A percentile compares a stretch with the other conserved stretches of the same genome.
Conservation (phyloP, 2,329 filamentous ascomycete species). For the Cladophialophora immunda region DNA sequence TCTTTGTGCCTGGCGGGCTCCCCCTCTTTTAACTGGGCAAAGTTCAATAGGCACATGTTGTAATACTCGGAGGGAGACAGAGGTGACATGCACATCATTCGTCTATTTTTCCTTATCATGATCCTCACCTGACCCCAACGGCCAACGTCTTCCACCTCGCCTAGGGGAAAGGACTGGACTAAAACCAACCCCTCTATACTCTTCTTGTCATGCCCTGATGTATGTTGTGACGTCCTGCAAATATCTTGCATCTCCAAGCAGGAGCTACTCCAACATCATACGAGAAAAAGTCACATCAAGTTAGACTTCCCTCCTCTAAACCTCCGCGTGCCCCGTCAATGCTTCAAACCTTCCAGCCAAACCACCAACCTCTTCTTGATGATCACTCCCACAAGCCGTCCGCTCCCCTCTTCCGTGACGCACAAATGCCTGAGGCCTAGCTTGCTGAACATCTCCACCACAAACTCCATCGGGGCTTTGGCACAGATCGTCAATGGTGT, state of each 20-base stretch:
- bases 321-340: conserved; percentile 17
- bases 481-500: conserved; percentile 62
- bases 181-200: not conserved
- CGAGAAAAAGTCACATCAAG: not conserved
- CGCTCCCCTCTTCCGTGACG: conserved; percentile 62
- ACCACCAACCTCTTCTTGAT: conserved; percentile 67
- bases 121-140: not conserved
- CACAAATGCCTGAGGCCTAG: conserved; percentile 64
- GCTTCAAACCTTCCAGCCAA: conserved; percentile 58
- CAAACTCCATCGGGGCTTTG: conserved; percentile 66
- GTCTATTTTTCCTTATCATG: not conserved
- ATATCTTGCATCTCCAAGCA: not conserved
- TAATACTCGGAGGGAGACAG: not conserved
- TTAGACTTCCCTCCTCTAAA: not conserved
- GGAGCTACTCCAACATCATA: not conserved
- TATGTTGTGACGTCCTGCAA: not conserved
- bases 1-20: not conserved
- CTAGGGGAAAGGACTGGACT: not conserved
- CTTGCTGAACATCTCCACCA: conserved; percentile 68
- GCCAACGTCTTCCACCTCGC: not conserved
- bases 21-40: not conserved
- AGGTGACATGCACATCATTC: conserved; percentile 1
- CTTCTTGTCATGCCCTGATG: not conserved
- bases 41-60: not conserved
- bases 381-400: conserved; percentile 61